phyloP scores from a whole-genome alignment of 2,329 filamentous ascomycete genomes.

The Taxawa tesnikishii region DNA sequence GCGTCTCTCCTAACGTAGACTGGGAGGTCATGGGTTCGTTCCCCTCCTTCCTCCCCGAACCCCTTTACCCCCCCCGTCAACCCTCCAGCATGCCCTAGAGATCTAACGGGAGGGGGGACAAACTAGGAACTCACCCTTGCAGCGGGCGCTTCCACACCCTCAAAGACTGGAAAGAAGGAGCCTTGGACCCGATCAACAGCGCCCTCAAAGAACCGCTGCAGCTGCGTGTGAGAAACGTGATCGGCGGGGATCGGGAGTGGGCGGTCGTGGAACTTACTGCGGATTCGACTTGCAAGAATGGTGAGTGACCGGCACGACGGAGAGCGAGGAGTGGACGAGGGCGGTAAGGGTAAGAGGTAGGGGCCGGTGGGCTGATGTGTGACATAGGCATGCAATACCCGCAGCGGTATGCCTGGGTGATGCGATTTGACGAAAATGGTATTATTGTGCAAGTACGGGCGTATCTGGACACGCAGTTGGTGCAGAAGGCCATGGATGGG shows the following conservation, averaged over 20 bases:
- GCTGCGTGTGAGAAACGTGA: not conserved
- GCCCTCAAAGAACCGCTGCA: slow-evolving; percentile 12
- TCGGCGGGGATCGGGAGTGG: not conserved
- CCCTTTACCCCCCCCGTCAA: not conserved
- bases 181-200: slow-evolving; percentile 13
- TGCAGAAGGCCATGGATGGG: slow-evolving; percentile 13
- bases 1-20: slow-evolving; percentile 1
- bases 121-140: not conserved
- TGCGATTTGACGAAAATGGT: slow-evolving; percentile 6
- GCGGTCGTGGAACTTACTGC: not conserved
- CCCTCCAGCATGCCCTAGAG: no score
- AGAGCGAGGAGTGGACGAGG: not conserved
- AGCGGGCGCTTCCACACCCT: not conserved
- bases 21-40: slow-evolving; percentile 2
- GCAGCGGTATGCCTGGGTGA: slow-evolving; percentile 13
- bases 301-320: no score
- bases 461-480: slow-evolving; percentile 15
- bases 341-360: not conserved
- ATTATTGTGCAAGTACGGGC: slow-evolving; percentile 13
- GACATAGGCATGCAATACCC: slow-evolving; percentile 12
- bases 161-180: slow-evolving; percentile 16
- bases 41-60: not conserved
- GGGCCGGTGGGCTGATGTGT: not conserved
- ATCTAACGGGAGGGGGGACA: no score
- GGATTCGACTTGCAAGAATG: not conserved